Percentiles rank a stretch among this genome's conserved stretches.
These are phyloP conservation scores for Colletotrichum sojae DNA, from an alignment of 2,329 filamentous ascomycete genomes.

Conservation along the genomic window DNA sequence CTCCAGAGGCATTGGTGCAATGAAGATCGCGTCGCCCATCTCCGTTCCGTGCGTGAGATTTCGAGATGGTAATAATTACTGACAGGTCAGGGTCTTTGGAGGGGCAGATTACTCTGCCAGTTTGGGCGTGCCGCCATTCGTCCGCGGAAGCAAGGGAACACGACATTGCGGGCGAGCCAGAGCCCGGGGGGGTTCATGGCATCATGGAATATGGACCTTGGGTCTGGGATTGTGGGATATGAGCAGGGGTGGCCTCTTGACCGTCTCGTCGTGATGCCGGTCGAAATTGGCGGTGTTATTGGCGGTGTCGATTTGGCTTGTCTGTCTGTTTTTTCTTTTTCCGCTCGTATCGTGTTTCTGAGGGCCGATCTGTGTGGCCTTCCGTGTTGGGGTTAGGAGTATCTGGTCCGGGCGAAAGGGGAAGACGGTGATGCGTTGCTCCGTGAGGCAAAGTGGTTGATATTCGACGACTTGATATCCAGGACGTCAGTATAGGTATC, in stretches of 20 bases:
- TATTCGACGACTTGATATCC: too few relatives aligned
- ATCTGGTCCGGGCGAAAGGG: neutral
- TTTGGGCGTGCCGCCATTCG: constrained; percentile 37
- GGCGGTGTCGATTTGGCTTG: constrained; percentile 12
- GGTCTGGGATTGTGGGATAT: constrained; percentile 10
- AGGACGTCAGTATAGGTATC: too few relatives aligned
- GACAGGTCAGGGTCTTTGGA: constrained; percentile 30
- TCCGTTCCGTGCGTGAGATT: constrained; percentile 14
- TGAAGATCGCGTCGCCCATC: constrained; percentile 35
- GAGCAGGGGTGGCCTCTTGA: neutral
- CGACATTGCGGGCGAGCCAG: constrained; percentile 14
- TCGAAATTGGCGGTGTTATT: constrained; percentile 15
- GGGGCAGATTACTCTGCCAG: constrained; percentile 37
- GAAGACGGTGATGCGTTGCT: too few relatives aligned
- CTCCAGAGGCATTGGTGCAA: constrained; percentile 5
- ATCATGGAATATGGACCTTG: neutral
- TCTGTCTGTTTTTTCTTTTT: constrained; percentile 7
- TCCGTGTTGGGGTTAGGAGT: too few relatives aligned
- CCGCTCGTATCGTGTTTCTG: constrained; percentile 10
- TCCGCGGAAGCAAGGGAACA: constrained; percentile 34
- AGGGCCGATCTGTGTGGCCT: neutral
- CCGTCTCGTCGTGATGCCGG: neutral
- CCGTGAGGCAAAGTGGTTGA: too few relatives aligned
- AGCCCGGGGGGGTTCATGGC: constrained; percentile 5
- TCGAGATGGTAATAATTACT: constrained; percentile 27